phyloP scores from a whole-genome alignment of 768 basidiomycete genomes.

The Leccinum ochraceum region DNA sequence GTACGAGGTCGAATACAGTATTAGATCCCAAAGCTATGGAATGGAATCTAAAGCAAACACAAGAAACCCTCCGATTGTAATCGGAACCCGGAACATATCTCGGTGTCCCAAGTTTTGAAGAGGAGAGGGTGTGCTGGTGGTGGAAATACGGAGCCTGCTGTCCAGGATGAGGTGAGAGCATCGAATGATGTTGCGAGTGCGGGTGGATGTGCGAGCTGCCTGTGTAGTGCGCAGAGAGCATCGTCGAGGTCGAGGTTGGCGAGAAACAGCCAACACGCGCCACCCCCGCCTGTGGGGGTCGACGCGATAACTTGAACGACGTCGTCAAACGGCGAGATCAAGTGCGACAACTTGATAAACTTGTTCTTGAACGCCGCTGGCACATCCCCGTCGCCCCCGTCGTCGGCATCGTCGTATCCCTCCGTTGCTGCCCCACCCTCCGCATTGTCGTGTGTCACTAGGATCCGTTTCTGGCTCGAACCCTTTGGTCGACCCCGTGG shows the following conservation, averaged over 20 bases:
- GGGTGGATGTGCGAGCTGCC: slow-evolving; percentile 19
- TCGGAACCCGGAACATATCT: too few relatives aligned
- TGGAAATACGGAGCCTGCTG: slow-evolving; percentile 26
- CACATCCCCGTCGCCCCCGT: slow-evolving; percentile 22
- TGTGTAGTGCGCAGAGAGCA: slow-evolving; percentile 67
- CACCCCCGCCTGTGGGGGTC: slow-evolving; percentile 25
- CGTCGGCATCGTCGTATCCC: slow-evolving; percentile 12
- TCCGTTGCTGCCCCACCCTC: not conserved
- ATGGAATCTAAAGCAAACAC: too few relatives aligned
- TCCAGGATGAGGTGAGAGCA: slow-evolving; percentile 25
- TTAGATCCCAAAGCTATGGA: not conserved
- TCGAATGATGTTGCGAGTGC: slow-evolving; percentile 27
- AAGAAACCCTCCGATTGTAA: too few relatives aligned
- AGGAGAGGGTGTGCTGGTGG: slow-evolving; percentile 31
- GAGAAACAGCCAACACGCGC: not conserved
- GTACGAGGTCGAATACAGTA: too few relatives aligned
- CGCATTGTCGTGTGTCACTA: slow-evolving; percentile 5
- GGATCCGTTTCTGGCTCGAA: slow-evolving; percentile 19
- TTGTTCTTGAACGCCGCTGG: slow-evolving; percentile 42
- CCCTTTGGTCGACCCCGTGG: slow-evolving; percentile 22
- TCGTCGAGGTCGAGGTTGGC: slow-evolving; percentile 32
- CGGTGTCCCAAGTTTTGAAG: slow-evolving; percentile 12
- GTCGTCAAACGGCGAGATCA: slow-evolving; percentile 58
- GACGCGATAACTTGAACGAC: slow-evolving; percentile 13
- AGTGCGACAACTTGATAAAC: slow-evolving; percentile 72